phyloP scores from a whole-genome alignment of 768 basidiomycete species.

The Lactarius sanguifluus region DNA sequence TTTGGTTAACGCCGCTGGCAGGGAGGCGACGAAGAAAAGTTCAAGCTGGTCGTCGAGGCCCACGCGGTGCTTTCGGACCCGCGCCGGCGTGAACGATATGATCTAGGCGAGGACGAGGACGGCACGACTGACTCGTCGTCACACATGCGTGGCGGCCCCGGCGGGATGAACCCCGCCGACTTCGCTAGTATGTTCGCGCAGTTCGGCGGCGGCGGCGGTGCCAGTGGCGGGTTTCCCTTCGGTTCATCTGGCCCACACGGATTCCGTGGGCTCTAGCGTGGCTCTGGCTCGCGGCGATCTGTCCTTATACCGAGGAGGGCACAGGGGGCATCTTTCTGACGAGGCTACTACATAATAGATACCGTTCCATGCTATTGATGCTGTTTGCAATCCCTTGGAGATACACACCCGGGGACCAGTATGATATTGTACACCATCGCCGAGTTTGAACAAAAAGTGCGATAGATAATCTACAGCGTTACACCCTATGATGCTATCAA shows the following conservation, averaged over 20 bases:
- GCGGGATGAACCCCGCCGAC: constrained; percentile 41
- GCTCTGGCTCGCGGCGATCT: neutral
- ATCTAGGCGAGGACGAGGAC: constrained; percentile 81
- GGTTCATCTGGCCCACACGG: constrained; percentile 10
- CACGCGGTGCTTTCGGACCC: constrained; percentile 81
- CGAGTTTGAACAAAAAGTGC: constrained; percentile 17
- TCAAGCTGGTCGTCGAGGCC: constrained; percentile 87
- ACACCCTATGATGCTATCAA: constrained; percentile 26
- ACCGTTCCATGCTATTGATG: neutral
- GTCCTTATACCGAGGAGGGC: constrained; percentile 8
- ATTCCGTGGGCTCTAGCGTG: constrained; percentile 18
- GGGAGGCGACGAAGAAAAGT: constrained; percentile 95
- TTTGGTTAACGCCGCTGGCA: constrained; percentile 32
- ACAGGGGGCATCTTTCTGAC: neutral
- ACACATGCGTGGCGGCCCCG: constrained; percentile 30
- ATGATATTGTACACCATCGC: constrained; percentile 17
- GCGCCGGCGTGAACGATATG: constrained; percentile 68
- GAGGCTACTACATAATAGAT: constrained; percentile 7
- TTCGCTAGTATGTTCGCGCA: constrained; percentile 29
- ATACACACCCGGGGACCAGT: neutral
- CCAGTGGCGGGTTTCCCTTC: constrained; percentile 15
- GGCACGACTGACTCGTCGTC: constrained; percentile 44
- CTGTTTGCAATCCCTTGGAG: constrained; percentile 7
- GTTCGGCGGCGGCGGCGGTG: constrained; percentile 17
- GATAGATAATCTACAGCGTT: neutral